Evolutionary conservation across 495 filamentous ascomycete species (phyloP), one percentile per base, ranked within the genome.

Genomic region (Tetracladium setigerum): DNA sequence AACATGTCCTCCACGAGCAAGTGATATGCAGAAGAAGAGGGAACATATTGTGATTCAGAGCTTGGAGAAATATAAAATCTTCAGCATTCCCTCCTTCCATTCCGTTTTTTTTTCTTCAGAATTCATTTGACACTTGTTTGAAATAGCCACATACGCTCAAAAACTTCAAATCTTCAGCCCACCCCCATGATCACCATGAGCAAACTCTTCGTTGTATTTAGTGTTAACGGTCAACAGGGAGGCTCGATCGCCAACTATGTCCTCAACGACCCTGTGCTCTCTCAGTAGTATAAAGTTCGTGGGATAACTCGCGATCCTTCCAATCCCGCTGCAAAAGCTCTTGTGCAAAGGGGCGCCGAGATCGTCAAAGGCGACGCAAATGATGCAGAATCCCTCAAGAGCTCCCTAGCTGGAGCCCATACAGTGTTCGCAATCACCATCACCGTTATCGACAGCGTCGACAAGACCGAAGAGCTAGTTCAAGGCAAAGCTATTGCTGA

Each of bases 171-270:
- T n/a, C n/a, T n/a, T n/a, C n/a, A n/a, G n/a, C 18, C 38, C n/a
- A n/a, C n/a, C n/a, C n/a, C n/a, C n/a, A n/a, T n/a, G n/a, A n/a
- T 37, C 38, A 49, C 15, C 12, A 50, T 50, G 47, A 24, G 10
- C 8, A 60, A 76, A 50, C 44, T 73, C 47, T 62, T 83, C 52
- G 71, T 69, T 27, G 67, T 84, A 35, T 79, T 82, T 49, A 77
- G 78, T 10, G 73, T 74, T 13, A 83, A 79, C 12, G 78, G 81
- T 59, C 66, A 69, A 11, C 80, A 83, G 57, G 81, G 80, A 31
- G 61, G 70, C 36, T 78, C 76, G 5, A 65, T 83, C 36, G 60
- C 81, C 54, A 59, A 67, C 50, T 47, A 53, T 22, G 62, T 83
- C 13, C 64, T 79, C 1, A 49, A 57, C n/a, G 63, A 78, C 51